Percentiles rank a stretch among this genome's conserved stretches.
Conservation (phyloP, 1,284 basidiomycete species). For the Sporisorium exsertum region DNA sequence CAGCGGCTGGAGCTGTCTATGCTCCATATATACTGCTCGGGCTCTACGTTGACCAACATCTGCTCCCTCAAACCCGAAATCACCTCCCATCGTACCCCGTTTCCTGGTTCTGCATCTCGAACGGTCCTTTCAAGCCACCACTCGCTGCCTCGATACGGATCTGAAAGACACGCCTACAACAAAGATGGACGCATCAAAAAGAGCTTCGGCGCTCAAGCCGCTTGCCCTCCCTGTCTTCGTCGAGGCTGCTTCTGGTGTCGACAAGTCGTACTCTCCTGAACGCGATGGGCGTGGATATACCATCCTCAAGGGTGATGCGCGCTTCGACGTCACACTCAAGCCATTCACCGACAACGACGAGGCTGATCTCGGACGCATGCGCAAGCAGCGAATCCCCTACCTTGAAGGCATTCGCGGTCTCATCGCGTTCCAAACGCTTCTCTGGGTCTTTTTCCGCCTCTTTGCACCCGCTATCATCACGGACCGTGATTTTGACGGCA, state of each 20-base stretch:
- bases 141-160: neutral
- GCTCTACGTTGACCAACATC: no score
- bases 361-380: conserved; percentile 36
- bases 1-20: neutral
- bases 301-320: conserved; percentile 40
- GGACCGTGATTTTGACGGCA: conserved; percentile 47
- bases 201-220: conserved; percentile 28
- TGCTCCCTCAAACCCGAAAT: no score
- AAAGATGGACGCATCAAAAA: conserved; percentile 32
- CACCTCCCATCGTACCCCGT: no score
- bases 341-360: conserved; percentile 36
- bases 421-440: conserved; percentile 50
- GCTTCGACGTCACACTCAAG: conserved; percentile 49
- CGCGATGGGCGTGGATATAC: conserved; percentile 45
- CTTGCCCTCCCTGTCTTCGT: conserved; percentile 41
- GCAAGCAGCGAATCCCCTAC: conserved; percentile 44
- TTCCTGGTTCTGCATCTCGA: neutral
- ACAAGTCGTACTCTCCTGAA: conserved; percentile 37
- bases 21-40: no score
- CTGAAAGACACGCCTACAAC: neutral
- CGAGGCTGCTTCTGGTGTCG: conserved; percentile 28
- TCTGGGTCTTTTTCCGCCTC: conserved; percentile 59
- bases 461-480: conserved; percentile 54
- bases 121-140: neutral
- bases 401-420: conserved; percentile 54